Percentiles rank a stretch among this genome's conserved stretches.
Evolutionary conservation across 2,329 filamentous ascomycete species (phyloP).

Genomic region (Penicillium crustosum): DNA sequence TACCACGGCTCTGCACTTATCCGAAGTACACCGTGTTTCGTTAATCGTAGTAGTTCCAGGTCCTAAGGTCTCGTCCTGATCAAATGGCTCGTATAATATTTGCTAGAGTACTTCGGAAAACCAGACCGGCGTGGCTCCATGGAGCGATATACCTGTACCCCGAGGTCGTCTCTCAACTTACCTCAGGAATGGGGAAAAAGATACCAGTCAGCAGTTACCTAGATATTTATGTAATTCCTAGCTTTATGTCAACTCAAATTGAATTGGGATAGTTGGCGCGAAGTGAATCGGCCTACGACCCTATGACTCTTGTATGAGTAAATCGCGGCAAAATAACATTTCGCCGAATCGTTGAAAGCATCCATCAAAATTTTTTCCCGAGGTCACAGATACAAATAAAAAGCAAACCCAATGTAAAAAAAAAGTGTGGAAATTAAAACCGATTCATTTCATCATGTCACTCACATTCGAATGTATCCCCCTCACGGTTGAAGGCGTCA

Average conservation of each 20-base stretch:
- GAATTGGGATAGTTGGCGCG: neutral
- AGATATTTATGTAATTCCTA: too few relatives aligned
- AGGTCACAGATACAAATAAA: neutral
- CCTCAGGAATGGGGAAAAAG: neutral
- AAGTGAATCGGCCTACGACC: neutral
- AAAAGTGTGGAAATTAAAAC: neutral
- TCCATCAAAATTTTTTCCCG: neutral
- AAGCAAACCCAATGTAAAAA: neutral
- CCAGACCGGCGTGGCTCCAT: neutral
- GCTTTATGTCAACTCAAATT: neutral
- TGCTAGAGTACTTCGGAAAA: neutral
- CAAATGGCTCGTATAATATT: neutral
- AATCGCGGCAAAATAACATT: conserved; percentile 7
- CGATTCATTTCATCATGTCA: conserved; percentile 5
- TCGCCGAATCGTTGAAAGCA: neutral
- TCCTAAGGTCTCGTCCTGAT: neutral
- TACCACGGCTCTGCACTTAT: neutral
- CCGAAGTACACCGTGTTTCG: neutral
- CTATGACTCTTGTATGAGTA: conserved; percentile 2
- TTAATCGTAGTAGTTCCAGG: neutral
- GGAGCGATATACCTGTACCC: neutral
- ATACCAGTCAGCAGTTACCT: neutral
- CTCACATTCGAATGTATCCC: conserved; percentile 13
- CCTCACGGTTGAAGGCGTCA: conserved; percentile 22
- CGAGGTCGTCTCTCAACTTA: neutral